Conservation (phyloP, 176 grass and related monocot genomes). For the Paspalum notatum region DNA sequence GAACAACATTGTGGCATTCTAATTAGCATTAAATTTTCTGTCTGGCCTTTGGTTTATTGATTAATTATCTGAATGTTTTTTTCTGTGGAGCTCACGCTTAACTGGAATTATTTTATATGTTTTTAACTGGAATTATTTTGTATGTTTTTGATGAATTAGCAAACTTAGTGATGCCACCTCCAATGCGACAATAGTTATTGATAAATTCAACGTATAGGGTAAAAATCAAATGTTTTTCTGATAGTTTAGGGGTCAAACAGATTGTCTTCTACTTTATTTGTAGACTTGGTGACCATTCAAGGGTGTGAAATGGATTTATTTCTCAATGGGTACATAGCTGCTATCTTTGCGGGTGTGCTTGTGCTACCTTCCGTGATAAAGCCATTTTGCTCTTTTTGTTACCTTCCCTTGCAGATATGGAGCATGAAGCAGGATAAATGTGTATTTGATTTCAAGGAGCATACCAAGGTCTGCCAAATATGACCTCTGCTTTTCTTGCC, state of each 20-base stretch:
- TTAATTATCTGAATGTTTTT: too few species aligned
- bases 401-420: conserved; percentile 75
- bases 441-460: conserved; percentile 89
- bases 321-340: background rate
- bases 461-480: conserved; percentile 69
- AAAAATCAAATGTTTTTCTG: background rate
- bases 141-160: background rate
- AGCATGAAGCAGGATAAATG: conserved; percentile 94
- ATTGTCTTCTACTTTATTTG: background rate
- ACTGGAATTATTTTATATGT: background rate
- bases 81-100: too few species aligned
- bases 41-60: too few species aligned
- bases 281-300: background rate
- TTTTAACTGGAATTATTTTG: background rate
- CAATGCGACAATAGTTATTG: background rate
- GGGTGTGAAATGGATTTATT: background rate
- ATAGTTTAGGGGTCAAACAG: background rate
- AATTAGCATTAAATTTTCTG: too few species aligned
- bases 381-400: background rate
- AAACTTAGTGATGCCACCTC: background rate
- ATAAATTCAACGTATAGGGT: background rate
- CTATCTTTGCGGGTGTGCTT: conserved; percentile 3
- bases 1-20: too few species aligned
- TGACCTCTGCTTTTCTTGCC: conserved; percentile 1
- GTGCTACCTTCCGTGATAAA: conserved; percentile 1